A percentile compares a stretch with the other conserved stretches of the same genome.
These are phyloP conservation scores for Davidsoniella neocaledoniae DNA, from an alignment of 2,329 filamentous ascomycete genomes.

Conservation along the genomic window DNA sequence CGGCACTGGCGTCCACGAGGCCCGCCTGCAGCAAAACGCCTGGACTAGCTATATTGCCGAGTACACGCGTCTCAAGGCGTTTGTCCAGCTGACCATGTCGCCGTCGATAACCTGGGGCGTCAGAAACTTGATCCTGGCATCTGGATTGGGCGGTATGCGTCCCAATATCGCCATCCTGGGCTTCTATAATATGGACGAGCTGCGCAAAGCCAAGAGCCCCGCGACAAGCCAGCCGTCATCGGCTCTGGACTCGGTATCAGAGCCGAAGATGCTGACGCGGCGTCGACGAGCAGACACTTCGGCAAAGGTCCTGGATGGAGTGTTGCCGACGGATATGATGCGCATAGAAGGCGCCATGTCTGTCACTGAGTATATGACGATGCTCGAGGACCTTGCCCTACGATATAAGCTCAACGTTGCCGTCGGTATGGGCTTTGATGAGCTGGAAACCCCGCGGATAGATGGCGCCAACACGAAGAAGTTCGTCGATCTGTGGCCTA, in stretches of 20 bases:
- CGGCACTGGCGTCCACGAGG: slow-evolving; percentile 59
- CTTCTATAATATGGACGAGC: slow-evolving; percentile 41
- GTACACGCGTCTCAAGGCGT: slow-evolving; percentile 72
- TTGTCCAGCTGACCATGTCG: slow-evolving; percentile 72
- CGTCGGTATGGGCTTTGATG: slow-evolving; percentile 64
- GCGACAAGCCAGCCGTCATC: no score
- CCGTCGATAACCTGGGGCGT: slow-evolving; percentile 73
- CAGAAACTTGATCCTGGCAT: slow-evolving; percentile 64
- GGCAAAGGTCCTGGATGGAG: slow-evolving; percentile 34
- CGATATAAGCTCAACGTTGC: slow-evolving; percentile 70
- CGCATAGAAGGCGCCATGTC: slow-evolving; percentile 51
- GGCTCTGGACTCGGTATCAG: no score
- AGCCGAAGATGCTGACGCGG: no score
- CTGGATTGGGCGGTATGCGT: slow-evolving; percentile 72
- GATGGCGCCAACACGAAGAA: slow-evolving; percentile 45
- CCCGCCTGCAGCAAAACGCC: slow-evolving; percentile 59
- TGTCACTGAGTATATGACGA: slow-evolving; percentile 60
- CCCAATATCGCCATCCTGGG: slow-evolving; percentile 74
- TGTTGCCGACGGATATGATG: slow-evolving; percentile 53
- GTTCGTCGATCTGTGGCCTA: slow-evolving; percentile 80
- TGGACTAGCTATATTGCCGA: slow-evolving; percentile 77
- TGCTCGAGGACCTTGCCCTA: slow-evolving; percentile 66
- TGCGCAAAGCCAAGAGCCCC: no score
- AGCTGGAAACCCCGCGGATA: slow-evolving; percentile 52
- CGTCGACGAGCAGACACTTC: slow-evolving; percentile 25